Percentiles rank a stretch among this genome's conserved stretches.
phyloP scores from a whole-genome alignment of 306 rosid species.

The Sechiopsis laciniata region DNA sequence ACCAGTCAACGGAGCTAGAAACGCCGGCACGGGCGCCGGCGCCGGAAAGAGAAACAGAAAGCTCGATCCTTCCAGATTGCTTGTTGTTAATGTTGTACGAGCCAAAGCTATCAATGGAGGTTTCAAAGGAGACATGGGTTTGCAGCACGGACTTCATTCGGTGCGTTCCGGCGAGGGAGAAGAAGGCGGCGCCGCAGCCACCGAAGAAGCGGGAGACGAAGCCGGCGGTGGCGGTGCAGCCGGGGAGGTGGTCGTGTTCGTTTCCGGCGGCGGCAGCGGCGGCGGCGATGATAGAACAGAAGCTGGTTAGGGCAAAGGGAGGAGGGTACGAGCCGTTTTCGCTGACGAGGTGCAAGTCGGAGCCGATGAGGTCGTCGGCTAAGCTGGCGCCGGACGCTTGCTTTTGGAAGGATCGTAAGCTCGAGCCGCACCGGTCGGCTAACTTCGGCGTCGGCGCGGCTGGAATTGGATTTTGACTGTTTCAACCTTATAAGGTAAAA shows the following conservation, averaged over 20 bases:
- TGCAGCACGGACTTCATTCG: conserved; percentile 79
- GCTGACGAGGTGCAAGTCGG: conserved; percentile 88
- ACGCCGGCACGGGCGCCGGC: neutral
- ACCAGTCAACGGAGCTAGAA: conserved; percentile 33
- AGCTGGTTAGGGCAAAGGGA: conserved; percentile 46
- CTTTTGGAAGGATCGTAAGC: conserved; percentile 72
- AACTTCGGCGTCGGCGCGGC: conserved; percentile 76
- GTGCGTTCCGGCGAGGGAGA: conserved; percentile 59
- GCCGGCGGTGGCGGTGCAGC: conserved; percentile 39
- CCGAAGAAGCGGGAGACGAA: conserved; percentile 38
- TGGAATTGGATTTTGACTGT: conserved; percentile 60
- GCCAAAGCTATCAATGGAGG: conserved; percentile 97
- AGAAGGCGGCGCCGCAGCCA: conserved; percentile 24
- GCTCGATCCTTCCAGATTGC: conserved; percentile 59
- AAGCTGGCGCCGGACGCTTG: conserved; percentile 67
- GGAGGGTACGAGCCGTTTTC: conserved; percentile 73
- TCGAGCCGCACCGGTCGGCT: conserved; percentile 60
- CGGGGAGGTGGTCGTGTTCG: conserved; percentile 71
- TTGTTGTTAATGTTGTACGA: conserved; percentile 92
- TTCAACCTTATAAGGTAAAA: neutral
- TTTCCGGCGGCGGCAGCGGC: conserved; percentile 41
- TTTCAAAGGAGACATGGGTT: conserved; percentile 90
- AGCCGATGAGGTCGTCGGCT: conserved; percentile 74
- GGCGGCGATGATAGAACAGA: conserved; percentile 73
- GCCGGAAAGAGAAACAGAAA: neutral